Percentiles rank a stretch among this genome's conserved stretches.
phyloP scores from a whole-genome alignment of 2,329 filamentous ascomycete genomes.

The Metarhizium album region DNA sequence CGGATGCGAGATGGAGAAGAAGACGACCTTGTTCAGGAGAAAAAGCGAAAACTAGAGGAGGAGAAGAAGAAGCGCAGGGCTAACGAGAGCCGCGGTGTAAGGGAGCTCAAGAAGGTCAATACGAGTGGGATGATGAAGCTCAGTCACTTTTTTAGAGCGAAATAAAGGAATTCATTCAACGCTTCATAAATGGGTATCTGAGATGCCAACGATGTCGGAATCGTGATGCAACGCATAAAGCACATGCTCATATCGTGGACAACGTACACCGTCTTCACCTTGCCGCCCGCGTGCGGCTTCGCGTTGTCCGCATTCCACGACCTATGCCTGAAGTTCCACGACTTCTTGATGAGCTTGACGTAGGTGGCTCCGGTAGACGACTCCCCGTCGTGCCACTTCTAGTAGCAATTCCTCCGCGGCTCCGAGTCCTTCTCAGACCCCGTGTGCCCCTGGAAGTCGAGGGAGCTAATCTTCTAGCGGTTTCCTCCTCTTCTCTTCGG shows the following conservation, averaged over 20 bases:
- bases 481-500: constrained; percentile 51
- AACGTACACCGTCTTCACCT: constrained; percentile 11
- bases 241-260: constrained; percentile 7
- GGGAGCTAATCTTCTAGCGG: constrained; percentile 21
- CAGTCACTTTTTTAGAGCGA: constrained; percentile 85
- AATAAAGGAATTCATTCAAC: constrained; percentile 16
- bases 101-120: constrained; percentile 80
- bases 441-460: constrained; percentile 19
- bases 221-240: constrained; percentile 4
- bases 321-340: constrained; percentile 25
- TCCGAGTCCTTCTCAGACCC: constrained; percentile 19
- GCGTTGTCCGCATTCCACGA: constrained; percentile 21
- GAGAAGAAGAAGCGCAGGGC: constrained; percentile 81
- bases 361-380: constrained; percentile 17
- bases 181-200: constrained; percentile 21
- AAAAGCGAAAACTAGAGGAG: constrained; percentile 77
- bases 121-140: constrained; percentile 93
- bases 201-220: constrained; percentile 2
- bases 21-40: constrained; percentile 56
- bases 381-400: constrained; percentile 17
- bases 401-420: constrained; percentile 17
- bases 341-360: constrained; percentile 17
- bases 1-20: constrained; percentile 56
- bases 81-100: constrained; percentile 62
- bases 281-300: constrained; percentile 23